These are phyloP conservation scores for Monosporascus sp. DNA, from an alignment of 2,329 filamentous ascomycete genomes.

Conservation along the genomic window DNA sequence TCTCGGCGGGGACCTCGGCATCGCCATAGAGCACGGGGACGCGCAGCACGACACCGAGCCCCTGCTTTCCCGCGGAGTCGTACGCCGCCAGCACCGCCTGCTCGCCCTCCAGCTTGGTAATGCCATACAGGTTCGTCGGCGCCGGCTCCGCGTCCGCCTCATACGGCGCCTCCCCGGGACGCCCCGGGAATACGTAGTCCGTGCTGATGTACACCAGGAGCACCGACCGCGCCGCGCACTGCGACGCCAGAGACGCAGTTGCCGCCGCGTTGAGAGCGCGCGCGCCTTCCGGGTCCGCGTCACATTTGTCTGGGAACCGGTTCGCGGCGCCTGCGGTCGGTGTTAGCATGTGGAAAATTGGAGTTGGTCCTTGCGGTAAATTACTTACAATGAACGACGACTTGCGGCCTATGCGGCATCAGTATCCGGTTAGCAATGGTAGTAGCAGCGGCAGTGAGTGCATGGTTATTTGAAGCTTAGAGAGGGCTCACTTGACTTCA, in stretches of 20 bases:
- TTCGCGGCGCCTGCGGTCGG: conserved; percentile 67
- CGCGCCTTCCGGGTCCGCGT: conserved; percentile 71
- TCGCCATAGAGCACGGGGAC: conserved; percentile 82
- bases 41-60: conserved; percentile 64
- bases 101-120: conserved; percentile 58
- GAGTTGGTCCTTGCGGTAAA: neutral
- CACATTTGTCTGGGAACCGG: conserved; percentile 80
- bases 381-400: conserved; percentile 72
- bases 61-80: conserved; percentile 39
- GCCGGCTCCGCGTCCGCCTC: conserved; percentile 55
- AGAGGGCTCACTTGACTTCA: conserved; percentile 45
- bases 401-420: conserved; percentile 53
- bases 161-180: conserved; percentile 78
- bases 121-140: conserved; percentile 72
- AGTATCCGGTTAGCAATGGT: conserved; percentile 5
- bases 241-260: conserved; percentile 58
- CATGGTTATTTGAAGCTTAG: neutral
- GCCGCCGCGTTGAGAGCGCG: conserved; percentile 69
- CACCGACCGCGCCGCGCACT: conserved; percentile 57
- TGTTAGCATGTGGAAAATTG: conserved; percentile 2
- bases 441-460: too few relatives aligned
- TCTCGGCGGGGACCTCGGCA: conserved; percentile 66
- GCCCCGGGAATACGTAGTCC: conserved; percentile 74
- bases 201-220: conserved; percentile 76
- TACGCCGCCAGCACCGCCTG: conserved; percentile 61